phyloP scores from a whole-genome alignment of 108 stramenopile species.

The Epithemia pelagica region DNA sequence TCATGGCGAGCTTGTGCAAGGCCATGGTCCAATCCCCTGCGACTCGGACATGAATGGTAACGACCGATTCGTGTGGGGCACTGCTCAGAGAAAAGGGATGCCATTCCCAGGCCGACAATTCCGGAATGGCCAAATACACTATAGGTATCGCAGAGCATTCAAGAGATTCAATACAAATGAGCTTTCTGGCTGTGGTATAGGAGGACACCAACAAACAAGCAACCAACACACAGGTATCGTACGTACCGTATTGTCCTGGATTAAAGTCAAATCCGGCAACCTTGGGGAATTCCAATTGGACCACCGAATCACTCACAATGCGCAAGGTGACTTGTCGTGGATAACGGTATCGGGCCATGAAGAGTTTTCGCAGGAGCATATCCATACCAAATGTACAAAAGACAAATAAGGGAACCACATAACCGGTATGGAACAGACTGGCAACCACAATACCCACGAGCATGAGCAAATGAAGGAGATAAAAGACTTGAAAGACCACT shows the following conservation, averaged over 20 bases:
- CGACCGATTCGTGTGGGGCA: constrained; percentile 14
- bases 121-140: constrained; percentile 5
- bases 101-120: constrained; percentile 27
- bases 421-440: constrained; percentile 22
- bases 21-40: constrained; percentile 33
- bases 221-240: neutral
- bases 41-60: constrained; percentile 34
- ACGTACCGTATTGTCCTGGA: constrained; percentile 39
- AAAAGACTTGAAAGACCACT: constrained; percentile 29
- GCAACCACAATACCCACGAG: constrained; percentile 16
- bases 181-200: no score
- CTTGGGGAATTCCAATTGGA: constrained; percentile 29
- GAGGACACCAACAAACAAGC: no score
- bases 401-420: constrained; percentile 13
- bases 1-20: constrained; percentile 25
- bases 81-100: constrained; percentile 33
- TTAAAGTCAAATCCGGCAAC: constrained; percentile 31
- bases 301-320: constrained; percentile 21
- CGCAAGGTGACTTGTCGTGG: constrained; percentile 16
- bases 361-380: constrained; percentile 22
- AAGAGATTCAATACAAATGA: no score
- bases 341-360: constrained; percentile 31
- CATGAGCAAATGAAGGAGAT: constrained; percentile 24
- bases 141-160: neutral
- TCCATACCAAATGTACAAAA: constrained; percentile 22